Evolutionary conservation across 345 rosid species (phyloP), one percentile per base, ranked within the genome.

Genomic region (Erucastrum elatum): DNA sequence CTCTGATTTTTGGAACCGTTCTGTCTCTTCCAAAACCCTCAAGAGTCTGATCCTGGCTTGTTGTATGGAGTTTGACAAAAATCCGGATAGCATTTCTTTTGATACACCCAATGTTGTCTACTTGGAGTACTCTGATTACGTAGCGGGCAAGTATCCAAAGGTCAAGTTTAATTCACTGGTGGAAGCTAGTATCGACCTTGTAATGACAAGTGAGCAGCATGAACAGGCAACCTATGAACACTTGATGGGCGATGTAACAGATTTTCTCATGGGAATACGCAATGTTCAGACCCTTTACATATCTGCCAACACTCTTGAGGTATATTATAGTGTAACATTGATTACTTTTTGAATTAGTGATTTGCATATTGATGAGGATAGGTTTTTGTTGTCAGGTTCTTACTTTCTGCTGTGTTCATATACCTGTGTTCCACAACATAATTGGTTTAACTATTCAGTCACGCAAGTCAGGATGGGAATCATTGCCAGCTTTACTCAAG

Each of bases 251-350:
- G 4, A 62, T 70, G 75, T 63, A 6, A 34, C 62, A 0, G 41
- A 33, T n/a, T 62, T 69, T 34, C 15, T 77, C 21, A 34, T 25
- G 64, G 80, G 75, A n/a, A 77, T 77, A 33, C 3, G 55, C 64
- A 69, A 2, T 62, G 80, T 70, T 34, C 59, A 35, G 39, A 77
- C 29, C 30, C 75, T 77, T 6, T 34, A 62, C 16, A 34, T 70
- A 70, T 61, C 75, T 70, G 70, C 64, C 41, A 1, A 25, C 12
- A 10, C 70, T 27, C 68, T 77, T 34, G 56, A 77, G 80, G 75
- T 77, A 49, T 68, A 58, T 41, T 53, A 10, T 41, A 16, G 26
- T 53, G 34, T 56, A 11, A 58, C 53, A 21, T 3, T 70, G 44
- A 3, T 58, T 33, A 31, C 31, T 21, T 10, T 26, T 68, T 41